phyloP scores from a whole-genome alignment of 139 green algal genomes.

The Marvania coccoides region DNA sequence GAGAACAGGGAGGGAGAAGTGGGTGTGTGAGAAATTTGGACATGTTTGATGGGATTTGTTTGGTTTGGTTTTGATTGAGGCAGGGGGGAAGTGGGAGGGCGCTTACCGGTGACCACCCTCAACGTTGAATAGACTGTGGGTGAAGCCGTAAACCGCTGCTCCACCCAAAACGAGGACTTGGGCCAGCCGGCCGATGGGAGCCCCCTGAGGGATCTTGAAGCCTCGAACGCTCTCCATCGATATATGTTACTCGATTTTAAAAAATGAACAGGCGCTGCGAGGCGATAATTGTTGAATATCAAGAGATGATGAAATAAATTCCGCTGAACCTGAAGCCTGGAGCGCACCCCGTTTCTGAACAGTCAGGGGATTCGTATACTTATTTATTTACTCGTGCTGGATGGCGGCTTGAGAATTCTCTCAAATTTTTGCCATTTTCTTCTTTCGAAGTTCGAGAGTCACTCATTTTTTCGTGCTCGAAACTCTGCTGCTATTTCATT shows the following conservation, averaged over 20 bases:
- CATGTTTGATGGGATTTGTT: not conserved
- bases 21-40: not conserved
- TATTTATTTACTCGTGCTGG: not conserved
- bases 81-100: not conserved
- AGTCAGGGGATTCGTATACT: not conserved
- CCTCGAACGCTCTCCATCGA: conserved; percentile 32
- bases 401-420: not conserved
- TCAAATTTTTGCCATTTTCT: no score
- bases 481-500: no score
- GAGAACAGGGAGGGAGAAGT: not conserved
- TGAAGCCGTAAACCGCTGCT: conserved; percentile 54
- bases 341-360: not conserved
- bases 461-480: no score
- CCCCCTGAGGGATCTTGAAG: conserved; percentile 15
- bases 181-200: conserved; percentile 12
- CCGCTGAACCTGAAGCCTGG: not conserved
- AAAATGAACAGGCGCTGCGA: not conserved
- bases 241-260: not conserved
- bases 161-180: conserved; percentile 30
- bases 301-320: no score
- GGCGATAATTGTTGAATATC: no score
- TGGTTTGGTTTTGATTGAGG: not conserved
- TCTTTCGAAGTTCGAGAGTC: no score
- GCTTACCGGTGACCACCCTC: conserved; percentile 84
- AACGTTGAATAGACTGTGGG: conserved; percentile 96